Base-by-base conservation (phyloP, 2,329 filamentous ascomycete genomes). In the Xylariaceae sp. region DNA sequence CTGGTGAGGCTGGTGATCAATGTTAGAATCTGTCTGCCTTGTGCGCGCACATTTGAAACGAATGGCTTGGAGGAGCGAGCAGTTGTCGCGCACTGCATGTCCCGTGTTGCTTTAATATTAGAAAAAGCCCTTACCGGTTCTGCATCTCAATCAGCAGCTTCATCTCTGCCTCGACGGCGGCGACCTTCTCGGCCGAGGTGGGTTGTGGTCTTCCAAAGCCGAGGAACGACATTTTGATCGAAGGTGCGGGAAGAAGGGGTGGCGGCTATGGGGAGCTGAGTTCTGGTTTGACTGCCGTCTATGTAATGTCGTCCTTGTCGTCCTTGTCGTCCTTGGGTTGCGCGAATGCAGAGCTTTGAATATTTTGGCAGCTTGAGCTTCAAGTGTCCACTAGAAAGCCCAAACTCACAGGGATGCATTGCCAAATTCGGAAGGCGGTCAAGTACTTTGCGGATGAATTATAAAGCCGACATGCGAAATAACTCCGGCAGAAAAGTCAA, bases 121-220 rank as follows among this genome's bases (percentile, higher is more conserved):
- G 20, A 7, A 43, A n/a, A n/a, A n/a, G n/a, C n/a, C 48, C 60
- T 50, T 85, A 98, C 95, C 95, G 90, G 81, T 92, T 93, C 84
- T 96, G 96, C 89, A 98, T 97, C 77, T 97, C 93, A 61, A 92
- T 91, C 67, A 97, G 87, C 82, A 98, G 93, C 79, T 97, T 95
- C 77, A 98, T 91, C 81, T 99, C 96, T 66, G 91, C 89, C 81
- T 99, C 93, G 69, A 96, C 93, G 70, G 91, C 90, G 70, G 91
- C 90, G 75, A 99, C 95, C 85, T 98, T 99, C 83, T 98, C 90
- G 76, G 91, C 93, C 71, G 93, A 96, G 63, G 91, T 89, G 74
- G 93, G 89, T 80, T 97, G 91, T 61, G 91, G 90, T 65, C 86
- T 81, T 70, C 82, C 81, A 73, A 89, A 85, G 73, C 88, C 88